These are phyloP conservation scores for Globisporangium yorkense DNA, from an alignment of 352 stramenopile species.

Conservation along the genomic window DNA sequence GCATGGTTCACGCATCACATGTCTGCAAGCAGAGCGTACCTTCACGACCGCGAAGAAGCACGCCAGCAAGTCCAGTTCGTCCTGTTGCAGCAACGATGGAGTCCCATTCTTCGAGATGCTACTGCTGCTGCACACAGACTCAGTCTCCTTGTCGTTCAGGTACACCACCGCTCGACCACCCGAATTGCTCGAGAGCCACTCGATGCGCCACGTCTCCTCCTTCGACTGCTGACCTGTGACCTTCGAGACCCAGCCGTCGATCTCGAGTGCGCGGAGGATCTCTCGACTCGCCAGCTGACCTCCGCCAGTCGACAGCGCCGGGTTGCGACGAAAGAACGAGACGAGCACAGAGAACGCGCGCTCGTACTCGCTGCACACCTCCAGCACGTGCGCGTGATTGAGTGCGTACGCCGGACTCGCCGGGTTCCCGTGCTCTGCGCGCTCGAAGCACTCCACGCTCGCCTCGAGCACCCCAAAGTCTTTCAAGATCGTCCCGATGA, in stretches of 20 bases:
- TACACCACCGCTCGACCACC: slow-evolving; percentile 20
- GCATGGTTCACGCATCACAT: too few species aligned
- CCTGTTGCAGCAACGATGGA: slow-evolving; percentile 15
- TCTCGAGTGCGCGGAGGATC: slow-evolving; percentile 29
- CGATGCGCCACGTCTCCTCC: slow-evolving; percentile 14
- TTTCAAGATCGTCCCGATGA: slow-evolving; percentile 70
- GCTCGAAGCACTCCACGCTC: slow-evolving; percentile 49
- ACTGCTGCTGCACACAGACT: not conserved
- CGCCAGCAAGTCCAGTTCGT: slow-evolving; percentile 74
- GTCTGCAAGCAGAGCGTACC: slow-evolving; percentile 3
- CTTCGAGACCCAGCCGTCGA: slow-evolving; percentile 13
- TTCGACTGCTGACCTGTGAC: not conserved
- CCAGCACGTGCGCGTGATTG: slow-evolving; percentile 59
- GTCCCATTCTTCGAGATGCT: not conserved
- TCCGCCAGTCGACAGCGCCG: slow-evolving; percentile 23
- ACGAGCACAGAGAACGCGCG: slow-evolving; percentile 34
- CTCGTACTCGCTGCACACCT: slow-evolving; percentile 35
- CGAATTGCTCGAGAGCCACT: slow-evolving; percentile 19
- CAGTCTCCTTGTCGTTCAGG: not conserved
- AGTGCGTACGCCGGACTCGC: slow-evolving; percentile 55
- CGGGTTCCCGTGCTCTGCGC: slow-evolving; percentile 29
- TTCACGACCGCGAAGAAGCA: slow-evolving; percentile 83
- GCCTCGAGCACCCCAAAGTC: slow-evolving; percentile 53
- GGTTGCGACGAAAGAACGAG: slow-evolving; percentile 37
- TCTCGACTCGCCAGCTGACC: slow-evolving; percentile 15